Conservation (phyloP, 2,329 filamentous ascomycete genomes). For the Penicillium sp. region DNA sequence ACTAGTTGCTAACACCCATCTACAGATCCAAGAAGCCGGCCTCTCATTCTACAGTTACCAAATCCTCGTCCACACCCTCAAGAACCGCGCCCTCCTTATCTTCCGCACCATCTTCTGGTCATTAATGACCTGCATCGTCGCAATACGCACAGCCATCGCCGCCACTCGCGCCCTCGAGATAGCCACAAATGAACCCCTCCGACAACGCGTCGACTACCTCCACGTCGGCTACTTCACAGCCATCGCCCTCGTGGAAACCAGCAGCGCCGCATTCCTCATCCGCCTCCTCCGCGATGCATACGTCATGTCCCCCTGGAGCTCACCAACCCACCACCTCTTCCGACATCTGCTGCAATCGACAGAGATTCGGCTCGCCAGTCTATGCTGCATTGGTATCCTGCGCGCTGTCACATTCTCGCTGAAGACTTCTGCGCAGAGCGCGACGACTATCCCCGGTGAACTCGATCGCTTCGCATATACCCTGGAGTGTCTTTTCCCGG, state of each 20-base stretch:
- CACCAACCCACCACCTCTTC: slow-evolving; percentile 2
- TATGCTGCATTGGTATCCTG: slow-evolving; percentile 7
- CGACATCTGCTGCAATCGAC: slow-evolving; percentile 7
- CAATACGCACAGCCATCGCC: slow-evolving; percentile 3
- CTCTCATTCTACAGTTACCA: slow-evolving; percentile 10
- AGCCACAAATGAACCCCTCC: not conserved
- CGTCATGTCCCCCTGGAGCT: slow-evolving; percentile 7
- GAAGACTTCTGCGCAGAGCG: not conserved
- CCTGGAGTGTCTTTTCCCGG: slow-evolving; percentile 1
- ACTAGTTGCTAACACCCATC: not conserved
- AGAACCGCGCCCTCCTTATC: not conserved
- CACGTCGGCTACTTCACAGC: slow-evolving; percentile 12
- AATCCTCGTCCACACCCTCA: slow-evolving; percentile 10
- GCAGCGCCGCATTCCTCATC: slow-evolving; percentile 5
- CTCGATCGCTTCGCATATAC: slow-evolving; percentile 8
- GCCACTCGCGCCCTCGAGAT: slow-evolving; percentile 4
- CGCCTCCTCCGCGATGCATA: slow-evolving; percentile 9
- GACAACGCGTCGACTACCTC: slow-evolving; percentile 8
- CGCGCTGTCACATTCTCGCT: slow-evolving; percentile 6
- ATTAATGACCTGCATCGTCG: slow-evolving; percentile 5
- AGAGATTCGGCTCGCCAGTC: slow-evolving; percentile 6
- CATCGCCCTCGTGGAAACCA: slow-evolving; percentile 6
- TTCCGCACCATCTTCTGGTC: slow-evolving; percentile 9
- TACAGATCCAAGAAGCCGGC: slow-evolving; percentile 7
- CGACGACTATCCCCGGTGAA: not conserved